Conservation (phyloP, 2,329 filamentous ascomycete genomes). For the Thelonectria blattea region DNA sequence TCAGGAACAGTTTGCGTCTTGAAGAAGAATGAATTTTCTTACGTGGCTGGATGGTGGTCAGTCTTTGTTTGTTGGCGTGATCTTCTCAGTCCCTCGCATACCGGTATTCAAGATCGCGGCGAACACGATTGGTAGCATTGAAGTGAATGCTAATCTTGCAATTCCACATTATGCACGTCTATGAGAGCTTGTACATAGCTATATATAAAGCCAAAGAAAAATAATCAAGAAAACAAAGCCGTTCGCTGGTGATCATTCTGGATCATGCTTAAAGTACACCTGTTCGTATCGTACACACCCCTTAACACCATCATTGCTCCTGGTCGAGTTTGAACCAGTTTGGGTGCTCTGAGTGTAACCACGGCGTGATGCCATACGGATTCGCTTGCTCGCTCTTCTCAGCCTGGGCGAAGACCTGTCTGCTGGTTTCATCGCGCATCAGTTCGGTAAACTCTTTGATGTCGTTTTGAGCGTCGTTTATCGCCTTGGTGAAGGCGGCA, state of each 20-base stretch:
- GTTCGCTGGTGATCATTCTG: conserved; percentile 12
- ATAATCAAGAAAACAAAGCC: background rate
- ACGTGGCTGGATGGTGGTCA: too few species aligned
- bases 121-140: background rate
- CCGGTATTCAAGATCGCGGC: too few species aligned
- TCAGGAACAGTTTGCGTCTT: too few species aligned
- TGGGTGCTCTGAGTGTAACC: conserved; percentile 64
- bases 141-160: too few species aligned
- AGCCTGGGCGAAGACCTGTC: conserved; percentile 58
- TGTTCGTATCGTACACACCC: conserved; percentile 1
- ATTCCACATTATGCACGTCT: background rate
- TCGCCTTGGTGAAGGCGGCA: conserved; percentile 53
- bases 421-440: conserved; percentile 54
- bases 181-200: background rate
- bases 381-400: conserved; percentile 60
- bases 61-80: too few species aligned
- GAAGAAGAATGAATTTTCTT: too few species aligned
- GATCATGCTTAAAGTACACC: conserved; percentile 5
- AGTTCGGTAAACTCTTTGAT: conserved; percentile 58
- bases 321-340: conserved; percentile 57
- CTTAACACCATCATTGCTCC: conserved; percentile 22
- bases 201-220: background rate
- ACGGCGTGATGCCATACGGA: conserved; percentile 62
- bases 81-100: too few species aligned
- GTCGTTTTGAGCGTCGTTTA: conserved; percentile 55